Evolutionary conservation across 345 rosid species (phyloP).

Genomic region (Sonneratia alba): DNA sequence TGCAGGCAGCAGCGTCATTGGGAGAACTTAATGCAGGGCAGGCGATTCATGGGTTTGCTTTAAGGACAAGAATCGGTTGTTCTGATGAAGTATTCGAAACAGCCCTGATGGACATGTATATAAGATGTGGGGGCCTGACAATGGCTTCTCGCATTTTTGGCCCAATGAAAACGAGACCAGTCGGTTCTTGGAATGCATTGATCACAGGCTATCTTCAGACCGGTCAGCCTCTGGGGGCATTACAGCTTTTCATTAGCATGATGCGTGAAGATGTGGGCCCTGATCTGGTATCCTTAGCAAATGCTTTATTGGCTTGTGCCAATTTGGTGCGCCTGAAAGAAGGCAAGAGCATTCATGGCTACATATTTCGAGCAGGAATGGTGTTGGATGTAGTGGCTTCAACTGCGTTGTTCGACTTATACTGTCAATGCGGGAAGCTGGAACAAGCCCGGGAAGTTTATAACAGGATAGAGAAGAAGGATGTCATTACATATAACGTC

Average conservation of each 20-base stretch:
- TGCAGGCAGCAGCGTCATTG: background rate
- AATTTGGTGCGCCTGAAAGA: constrained; percentile 15
- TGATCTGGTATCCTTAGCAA: background rate
- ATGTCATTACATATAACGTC: constrained; percentile 21
- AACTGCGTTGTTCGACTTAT: constrained; percentile 18
- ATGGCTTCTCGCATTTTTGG: constrained; percentile 7
- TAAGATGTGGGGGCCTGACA: constrained; percentile 17
- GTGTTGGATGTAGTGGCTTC: constrained; percentile 21
- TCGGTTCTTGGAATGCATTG: background rate
- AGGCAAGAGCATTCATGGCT: constrained; percentile 30
- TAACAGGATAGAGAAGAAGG: constrained; percentile 12
- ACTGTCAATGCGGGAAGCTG: background rate
- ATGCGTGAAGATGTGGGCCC: background rate
- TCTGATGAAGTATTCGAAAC: constrained; percentile 26
- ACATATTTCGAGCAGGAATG: constrained; percentile 15
- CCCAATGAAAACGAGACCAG: background rate
- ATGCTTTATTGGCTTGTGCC: constrained; percentile 16
- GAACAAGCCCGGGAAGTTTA: background rate
- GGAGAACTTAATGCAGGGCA: constrained; percentile 12
- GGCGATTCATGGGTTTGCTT: constrained; percentile 26
- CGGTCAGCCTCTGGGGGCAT: background rate
- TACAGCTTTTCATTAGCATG: background rate
- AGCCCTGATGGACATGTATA: constrained; percentile 29
- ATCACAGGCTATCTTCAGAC: background rate
- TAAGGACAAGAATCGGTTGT: constrained; percentile 24